Conservation (phyloP, 139 green algal genomes). For the Auxenochlorella pyrenoidosa region DNA sequence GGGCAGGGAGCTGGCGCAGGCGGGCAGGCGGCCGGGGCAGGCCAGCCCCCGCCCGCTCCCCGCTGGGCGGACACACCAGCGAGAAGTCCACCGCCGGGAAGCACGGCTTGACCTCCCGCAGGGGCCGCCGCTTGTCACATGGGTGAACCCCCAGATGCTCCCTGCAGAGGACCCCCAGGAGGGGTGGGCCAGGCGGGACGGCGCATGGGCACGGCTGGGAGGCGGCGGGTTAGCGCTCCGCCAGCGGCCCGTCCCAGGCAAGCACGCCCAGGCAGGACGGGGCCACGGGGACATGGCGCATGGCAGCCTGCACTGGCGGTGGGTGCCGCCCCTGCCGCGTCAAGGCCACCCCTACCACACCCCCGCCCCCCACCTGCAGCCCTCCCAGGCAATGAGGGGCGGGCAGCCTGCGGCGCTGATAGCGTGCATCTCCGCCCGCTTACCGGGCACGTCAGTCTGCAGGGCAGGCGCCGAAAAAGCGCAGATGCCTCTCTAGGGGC, state of each 20-base stretch:
- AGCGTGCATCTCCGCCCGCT: constrained; percentile 35
- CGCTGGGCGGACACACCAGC: neutral
- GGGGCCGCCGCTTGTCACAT: constrained; percentile 51
- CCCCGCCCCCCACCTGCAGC: constrained; percentile 5
- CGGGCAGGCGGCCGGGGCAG: neutral
- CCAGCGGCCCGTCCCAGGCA: too few relatives aligned
- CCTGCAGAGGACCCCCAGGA: neutral
- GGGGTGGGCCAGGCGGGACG: neutral
- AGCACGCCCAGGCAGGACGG: too few relatives aligned
- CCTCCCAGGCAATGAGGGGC: constrained; percentile 62
- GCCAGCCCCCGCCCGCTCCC: neutral
- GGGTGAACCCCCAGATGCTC: constrained; percentile 45
- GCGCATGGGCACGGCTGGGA: too few relatives aligned
- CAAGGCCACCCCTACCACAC: too few relatives aligned
- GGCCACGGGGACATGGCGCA: too few relatives aligned
- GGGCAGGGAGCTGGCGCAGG: neutral
- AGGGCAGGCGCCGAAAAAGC: neutral
- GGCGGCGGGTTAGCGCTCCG: too few relatives aligned
- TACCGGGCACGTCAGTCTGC: constrained; percentile 31
- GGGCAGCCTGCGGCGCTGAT: constrained; percentile 51
- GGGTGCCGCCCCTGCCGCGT: too few relatives aligned
- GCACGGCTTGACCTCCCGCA: neutral
- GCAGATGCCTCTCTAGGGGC: too few relatives aligned
- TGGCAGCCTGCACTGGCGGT: too few relatives aligned
- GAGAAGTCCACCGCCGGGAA: constrained; percentile 64